phyloP scores from a whole-genome alignment of 805 yeast genomes.

The Dipodascus geniculatus region DNA sequence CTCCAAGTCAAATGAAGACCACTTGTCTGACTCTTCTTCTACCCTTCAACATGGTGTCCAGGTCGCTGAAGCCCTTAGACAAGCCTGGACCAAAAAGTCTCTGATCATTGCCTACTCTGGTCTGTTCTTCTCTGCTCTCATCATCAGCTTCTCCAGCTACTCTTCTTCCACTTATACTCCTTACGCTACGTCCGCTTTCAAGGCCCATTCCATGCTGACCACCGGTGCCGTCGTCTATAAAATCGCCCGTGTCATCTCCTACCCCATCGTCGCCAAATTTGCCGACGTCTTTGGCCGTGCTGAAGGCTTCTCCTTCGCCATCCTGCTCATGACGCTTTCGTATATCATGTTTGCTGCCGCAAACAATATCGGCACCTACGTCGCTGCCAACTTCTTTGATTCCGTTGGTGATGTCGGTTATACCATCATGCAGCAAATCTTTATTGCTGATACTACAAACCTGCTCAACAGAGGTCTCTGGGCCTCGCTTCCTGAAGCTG shows the following conservation, averaged over 20 bases:
- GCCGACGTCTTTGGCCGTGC: slow-evolving; percentile 48
- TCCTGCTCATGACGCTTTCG: slow-evolving; percentile 41
- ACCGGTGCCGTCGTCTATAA: slow-evolving; percentile 24
- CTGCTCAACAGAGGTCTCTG: slow-evolving; percentile 33
- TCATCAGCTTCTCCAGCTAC: slow-evolving; percentile 24
- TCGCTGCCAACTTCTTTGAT: slow-evolving; percentile 36
- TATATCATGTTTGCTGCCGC: slow-evolving; percentile 48
- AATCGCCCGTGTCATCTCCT: slow-evolving; percentile 26
- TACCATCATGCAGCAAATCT: slow-evolving; percentile 7
- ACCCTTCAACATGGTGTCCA: slow-evolving; percentile 11
- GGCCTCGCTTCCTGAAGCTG: slow-evolving; percentile 15
- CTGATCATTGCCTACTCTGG: slow-evolving; percentile 23
- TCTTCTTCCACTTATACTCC: slow-evolving; percentile 18
- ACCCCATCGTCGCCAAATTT: slow-evolving; percentile 33
- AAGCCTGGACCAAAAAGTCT: slow-evolving; percentile 23
- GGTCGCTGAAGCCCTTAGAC: slow-evolving; percentile 23
- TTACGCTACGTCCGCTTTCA: slow-evolving; percentile 18
- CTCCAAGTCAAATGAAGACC: neutral
- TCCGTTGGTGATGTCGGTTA: slow-evolving; percentile 32
- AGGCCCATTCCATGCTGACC: slow-evolving; percentile 22
- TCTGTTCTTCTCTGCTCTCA: slow-evolving; percentile 27
- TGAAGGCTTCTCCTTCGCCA: slow-evolving; percentile 33
- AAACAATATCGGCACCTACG: slow-evolving; percentile 38
- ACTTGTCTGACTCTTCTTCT: neutral
- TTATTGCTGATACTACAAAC: slow-evolving; percentile 49